Base-by-base conservation (phyloP, 257 asterid genomes). In the Fraxinus cuspidata region DNA sequence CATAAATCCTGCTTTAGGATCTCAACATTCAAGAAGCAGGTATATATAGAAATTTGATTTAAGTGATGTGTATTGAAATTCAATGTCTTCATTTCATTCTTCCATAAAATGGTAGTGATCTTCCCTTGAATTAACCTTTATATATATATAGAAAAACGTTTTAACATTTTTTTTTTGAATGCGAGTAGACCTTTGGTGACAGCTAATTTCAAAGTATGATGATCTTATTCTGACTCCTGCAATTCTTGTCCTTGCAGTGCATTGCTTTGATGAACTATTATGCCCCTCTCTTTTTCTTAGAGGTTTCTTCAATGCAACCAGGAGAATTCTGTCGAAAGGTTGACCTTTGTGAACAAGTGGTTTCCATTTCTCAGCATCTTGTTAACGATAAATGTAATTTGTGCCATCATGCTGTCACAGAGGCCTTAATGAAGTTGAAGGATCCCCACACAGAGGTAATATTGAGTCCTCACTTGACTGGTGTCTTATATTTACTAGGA, bases 371-470 rank as follows among this genome's bases (percentile, higher is more conserved):
- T 40, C 77, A 70, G 67, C 72, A 27, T 35, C 80, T 83, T 35
- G 82, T 94, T 32, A 78, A 84, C 76, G 85, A 86, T 80, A 93
- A 78, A 85, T 96, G 99, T 78, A 89, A 84, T 9, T 63, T 89
- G 12, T 96, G 99, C 85, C 98, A 90, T 76, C 81, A 78, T 56
- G 84, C 89, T 81, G 87, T 93, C 58, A n/a, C 85, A 8, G 97
- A 92, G 87, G 96, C 91, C 78, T 63, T 92, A 79, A 32, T 78
- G 42, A 96, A 96, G 81, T 83, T 96, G 92, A 87, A 88, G 86
- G 97, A 96, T 87, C 98, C 98, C 2, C 97, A 90, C 74, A 93
- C 97, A 16, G 90, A 88, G 97, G 99, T 92, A 87, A 19, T 19
- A 7, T 19, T n/a, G 65, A 5, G 12, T 56, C 27, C 65, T 56